phyloP scores from a whole-genome alignment of 179 eudicot genomes.

The Silene vulgaris region DNA sequence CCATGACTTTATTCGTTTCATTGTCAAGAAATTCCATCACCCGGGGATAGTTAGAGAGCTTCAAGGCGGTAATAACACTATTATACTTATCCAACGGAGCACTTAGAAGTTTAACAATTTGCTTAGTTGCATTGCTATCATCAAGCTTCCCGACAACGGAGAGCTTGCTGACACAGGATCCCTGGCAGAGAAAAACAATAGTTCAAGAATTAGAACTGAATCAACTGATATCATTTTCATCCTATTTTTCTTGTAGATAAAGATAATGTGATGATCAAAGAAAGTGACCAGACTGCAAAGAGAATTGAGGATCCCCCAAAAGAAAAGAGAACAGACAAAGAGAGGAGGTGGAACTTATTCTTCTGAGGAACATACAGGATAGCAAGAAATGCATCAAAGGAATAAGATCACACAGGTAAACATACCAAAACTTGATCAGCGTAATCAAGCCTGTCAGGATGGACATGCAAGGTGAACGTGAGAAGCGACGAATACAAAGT shows the following conservation, averaged over 20 bases:
- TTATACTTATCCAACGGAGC: slow-evolving; percentile 93
- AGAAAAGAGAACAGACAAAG: not conserved
- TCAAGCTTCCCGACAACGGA: slow-evolving; percentile 68
- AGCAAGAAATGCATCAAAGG: not conserved
- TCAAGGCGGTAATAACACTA: slow-evolving; percentile 79
- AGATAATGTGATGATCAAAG: not conserved
- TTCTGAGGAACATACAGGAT: not conserved
- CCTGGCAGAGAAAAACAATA: slow-evolving; percentile 38
- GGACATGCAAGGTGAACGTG: slow-evolving; percentile 86
- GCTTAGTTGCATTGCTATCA: slow-evolving; percentile 78
- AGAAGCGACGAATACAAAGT: slow-evolving; percentile 85
- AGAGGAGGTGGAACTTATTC: not conserved
- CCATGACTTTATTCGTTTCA: slow-evolving; percentile 86
- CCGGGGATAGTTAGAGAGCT: slow-evolving; percentile 85
- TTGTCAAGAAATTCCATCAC: slow-evolving; percentile 86
- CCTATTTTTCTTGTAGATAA: not conserved
- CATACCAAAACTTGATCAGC: slow-evolving; percentile 98
- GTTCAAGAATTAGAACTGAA: not conserved
- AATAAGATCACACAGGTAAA: slow-evolving; percentile 22
- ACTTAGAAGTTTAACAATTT: slow-evolving; percentile 87
- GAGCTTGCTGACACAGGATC: slow-evolving; percentile 79
- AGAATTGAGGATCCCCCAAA: not conserved
- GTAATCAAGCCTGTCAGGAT: slow-evolving; percentile 95
- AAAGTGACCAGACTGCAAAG: not conserved
- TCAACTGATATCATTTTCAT: no score